Percentiles rank a stretch among this genome's conserved stretches.
Conservation (phyloP, 148 eudicot species). For the Euryodendron excelsum region DNA sequence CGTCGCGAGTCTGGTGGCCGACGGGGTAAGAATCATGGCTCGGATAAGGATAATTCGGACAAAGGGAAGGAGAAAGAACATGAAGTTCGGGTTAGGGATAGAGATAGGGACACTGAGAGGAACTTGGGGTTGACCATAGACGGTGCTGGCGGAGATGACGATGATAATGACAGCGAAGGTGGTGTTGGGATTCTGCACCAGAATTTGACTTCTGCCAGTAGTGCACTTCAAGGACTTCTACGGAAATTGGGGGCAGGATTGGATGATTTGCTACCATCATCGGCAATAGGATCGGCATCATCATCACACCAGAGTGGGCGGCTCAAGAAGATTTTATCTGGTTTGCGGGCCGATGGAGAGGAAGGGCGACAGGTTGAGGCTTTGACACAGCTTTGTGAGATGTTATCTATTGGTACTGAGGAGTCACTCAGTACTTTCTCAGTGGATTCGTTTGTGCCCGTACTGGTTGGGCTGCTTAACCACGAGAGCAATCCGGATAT, state of each 20-base stretch:
- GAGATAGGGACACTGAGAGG: conserved; percentile 46
- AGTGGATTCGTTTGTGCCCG: conserved; percentile 90
- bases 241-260: conserved; percentile 92
- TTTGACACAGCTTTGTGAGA: conserved; percentile 88
- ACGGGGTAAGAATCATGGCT: conserved; percentile 48
- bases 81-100: conserved; percentile 49
- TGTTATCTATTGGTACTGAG: conserved; percentile 90
- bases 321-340: conserved; percentile 81
- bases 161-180: conserved; percentile 68
- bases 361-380: conserved; percentile 96
- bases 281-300: conserved; percentile 71
- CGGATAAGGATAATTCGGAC: conserved; percentile 50
- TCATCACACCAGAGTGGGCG: conserved; percentile 82
- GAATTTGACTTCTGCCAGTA: conserved; percentile 88
- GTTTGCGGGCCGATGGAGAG: conserved; percentile 93
- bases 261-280: conserved; percentile 86
- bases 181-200: conserved; percentile 78
- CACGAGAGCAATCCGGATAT: conserved; percentile 96
- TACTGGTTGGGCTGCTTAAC: conserved; percentile 85
- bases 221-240: conserved; percentile 90
- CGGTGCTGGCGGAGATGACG: conserved; percentile 47
- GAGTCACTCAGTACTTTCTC: conserved; percentile 86
- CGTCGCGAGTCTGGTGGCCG: conserved; percentile 46
- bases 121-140: conserved; percentile 53
- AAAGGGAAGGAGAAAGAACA: conserved; percentile 88